These are phyloP conservation scores for Lipomyces starkeyi DNA, from an alignment of 805 yeast genomes.

Conservation along the genomic window DNA sequence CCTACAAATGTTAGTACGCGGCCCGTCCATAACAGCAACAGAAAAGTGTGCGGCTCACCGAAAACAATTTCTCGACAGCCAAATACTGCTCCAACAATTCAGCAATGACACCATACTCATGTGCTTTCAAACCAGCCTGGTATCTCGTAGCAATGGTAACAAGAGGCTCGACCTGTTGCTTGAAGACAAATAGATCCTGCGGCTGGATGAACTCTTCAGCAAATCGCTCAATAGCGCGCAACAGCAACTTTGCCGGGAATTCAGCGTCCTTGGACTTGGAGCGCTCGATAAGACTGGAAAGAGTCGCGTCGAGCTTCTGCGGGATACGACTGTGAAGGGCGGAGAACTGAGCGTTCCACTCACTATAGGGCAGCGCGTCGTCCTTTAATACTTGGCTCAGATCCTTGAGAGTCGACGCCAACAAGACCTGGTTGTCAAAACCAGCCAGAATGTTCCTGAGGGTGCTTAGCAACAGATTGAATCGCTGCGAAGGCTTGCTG, in stretches of 20 bases:
- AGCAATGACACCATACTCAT: constrained; percentile 80
- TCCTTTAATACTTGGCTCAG: constrained; percentile 76
- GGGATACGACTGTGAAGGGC: constrained; percentile 94
- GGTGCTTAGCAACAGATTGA: constrained; percentile 61
- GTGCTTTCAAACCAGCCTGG: constrained; percentile 75
- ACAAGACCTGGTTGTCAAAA: constrained; percentile 92
- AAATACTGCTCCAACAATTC: constrained; percentile 72
- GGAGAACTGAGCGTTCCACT: constrained; percentile 84
- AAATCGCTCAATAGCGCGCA: constrained; percentile 72
- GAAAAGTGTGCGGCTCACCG: constrained; percentile 40
- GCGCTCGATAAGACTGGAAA: constrained; percentile 71
- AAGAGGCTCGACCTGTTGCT: constrained; percentile 73
- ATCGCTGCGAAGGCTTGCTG: constrained; percentile 80
- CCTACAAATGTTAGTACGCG: constrained; percentile 43
- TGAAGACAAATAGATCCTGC: constrained; percentile 52
- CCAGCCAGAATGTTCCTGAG: constrained; percentile 84
- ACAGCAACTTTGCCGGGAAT: constrained; percentile 90
- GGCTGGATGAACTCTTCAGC: constrained; percentile 59
- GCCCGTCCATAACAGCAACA: neutral
- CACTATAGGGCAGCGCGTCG: constrained; percentile 86
- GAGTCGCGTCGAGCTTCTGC: constrained; percentile 68
- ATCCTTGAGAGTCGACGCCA: constrained; percentile 80
- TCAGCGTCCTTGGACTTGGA: constrained; percentile 69
- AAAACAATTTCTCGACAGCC: constrained; percentile 76
- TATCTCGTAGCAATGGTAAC: constrained; percentile 72